These are phyloP conservation scores for Cytospora piceicola DNA, from an alignment of 2,329 filamentous ascomycete species.

Conservation along the genomic window DNA sequence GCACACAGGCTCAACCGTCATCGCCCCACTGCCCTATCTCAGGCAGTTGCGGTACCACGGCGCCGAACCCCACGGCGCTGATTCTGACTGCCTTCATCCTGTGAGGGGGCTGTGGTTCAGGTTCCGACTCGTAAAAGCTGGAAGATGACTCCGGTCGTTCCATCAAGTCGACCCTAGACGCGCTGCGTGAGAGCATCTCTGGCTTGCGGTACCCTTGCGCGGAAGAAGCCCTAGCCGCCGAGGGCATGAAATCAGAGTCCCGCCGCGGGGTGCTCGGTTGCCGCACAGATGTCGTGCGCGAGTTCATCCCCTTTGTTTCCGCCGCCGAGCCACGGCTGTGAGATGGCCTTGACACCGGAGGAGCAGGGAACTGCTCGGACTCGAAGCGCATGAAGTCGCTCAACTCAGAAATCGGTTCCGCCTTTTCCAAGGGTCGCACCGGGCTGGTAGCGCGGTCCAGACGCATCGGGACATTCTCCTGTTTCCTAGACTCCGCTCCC, in stretches of 20 bases:
- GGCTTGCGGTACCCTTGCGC: not conserved
- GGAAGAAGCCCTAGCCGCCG: not conserved
- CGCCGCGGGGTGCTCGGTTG: constrained; percentile 10
- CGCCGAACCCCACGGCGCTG: constrained; percentile 45
- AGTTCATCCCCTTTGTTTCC: not conserved
- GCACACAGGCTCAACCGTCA: constrained; percentile 21
- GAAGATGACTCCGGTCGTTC: constrained; percentile 42
- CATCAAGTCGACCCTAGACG: constrained; percentile 22
- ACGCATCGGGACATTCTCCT: constrained; percentile 34
- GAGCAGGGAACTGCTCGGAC: constrained; percentile 28
- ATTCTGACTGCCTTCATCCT: constrained; percentile 42
- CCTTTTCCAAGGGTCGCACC: constrained; percentile 27
- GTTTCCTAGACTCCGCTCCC: constrained; percentile 10
- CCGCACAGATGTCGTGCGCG: constrained; percentile 1
- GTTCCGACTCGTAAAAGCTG: constrained; percentile 31
- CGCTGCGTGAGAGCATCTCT: not conserved
- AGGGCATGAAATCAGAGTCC: constrained; percentile 16
- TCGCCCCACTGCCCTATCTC: constrained; percentile 29
- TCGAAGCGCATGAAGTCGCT: constrained; percentile 37
- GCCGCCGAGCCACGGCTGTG: constrained; percentile 25
- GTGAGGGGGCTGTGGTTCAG: constrained; percentile 33
- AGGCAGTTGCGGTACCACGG: constrained; percentile 37
- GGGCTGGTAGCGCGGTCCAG: constrained; percentile 32
- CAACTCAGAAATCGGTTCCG: constrained; percentile 36
- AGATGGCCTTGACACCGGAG: constrained; percentile 23